Evolutionary conservation across 2,329 filamentous ascomycete genomes (phyloP).

Genomic region (Tolypocladium tropicale): DNA sequence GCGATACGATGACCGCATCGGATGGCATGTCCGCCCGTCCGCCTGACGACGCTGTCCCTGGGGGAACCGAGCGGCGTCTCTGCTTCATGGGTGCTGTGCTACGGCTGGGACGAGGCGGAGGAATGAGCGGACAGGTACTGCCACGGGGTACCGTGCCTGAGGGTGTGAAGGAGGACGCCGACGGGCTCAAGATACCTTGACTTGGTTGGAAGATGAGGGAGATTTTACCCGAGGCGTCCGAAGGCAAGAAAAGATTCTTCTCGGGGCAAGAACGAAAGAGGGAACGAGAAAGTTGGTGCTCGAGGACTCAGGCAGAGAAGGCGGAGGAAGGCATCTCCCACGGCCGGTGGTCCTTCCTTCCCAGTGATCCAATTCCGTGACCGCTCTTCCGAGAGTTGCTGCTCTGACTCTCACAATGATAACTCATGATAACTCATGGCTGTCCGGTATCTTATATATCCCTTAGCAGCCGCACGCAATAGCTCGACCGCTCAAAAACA

Average conservation of each 20-base stretch:
- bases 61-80: neutral
- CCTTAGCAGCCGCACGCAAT: neutral
- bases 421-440: neutral
- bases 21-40: neutral
- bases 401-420: neutral
- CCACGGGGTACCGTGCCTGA: neutral
- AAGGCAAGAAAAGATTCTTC: neutral
- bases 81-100: neutral
- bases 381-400: too few species aligned
- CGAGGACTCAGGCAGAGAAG: neutral
- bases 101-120: neutral
- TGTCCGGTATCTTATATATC: neutral
- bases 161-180: too few species aligned
- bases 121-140: neutral
- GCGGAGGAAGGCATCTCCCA: neutral
- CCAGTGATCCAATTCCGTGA: neutral
- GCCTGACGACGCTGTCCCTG: neutral
- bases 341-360: neutral
- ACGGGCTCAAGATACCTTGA: too few species aligned
- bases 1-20: neutral
- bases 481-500: neutral
- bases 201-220: neutral
- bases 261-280: neutral
- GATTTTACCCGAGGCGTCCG: neutral
- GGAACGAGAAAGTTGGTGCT: neutral